These are phyloP conservation scores for Diplocarpon rosae DNA, from an alignment of 2,329 filamentous ascomycete species.

Conservation along the genomic window DNA sequence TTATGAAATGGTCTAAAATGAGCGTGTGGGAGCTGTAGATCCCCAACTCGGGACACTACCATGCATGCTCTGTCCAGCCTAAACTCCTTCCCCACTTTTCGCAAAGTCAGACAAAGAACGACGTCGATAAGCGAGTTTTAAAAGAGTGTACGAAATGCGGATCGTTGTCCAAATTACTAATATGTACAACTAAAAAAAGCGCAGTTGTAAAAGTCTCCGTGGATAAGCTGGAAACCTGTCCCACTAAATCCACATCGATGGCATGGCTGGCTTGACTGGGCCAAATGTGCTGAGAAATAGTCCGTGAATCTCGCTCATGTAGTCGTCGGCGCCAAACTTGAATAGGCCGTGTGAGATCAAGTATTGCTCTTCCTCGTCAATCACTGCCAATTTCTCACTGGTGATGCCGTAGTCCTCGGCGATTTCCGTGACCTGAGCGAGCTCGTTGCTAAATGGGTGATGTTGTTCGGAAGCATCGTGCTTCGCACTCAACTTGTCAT, in stretches of 20 bases:
- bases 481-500: constrained; percentile 23
- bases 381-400: constrained; percentile 42
- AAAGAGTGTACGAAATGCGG: constrained; percentile 21
- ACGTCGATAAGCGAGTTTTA: constrained; percentile 5
- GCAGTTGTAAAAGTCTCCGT: constrained; percentile 1
- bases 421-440: constrained; percentile 85
- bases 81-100: constrained; percentile 13
- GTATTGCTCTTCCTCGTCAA: constrained; percentile 64
- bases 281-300: constrained; percentile 32
- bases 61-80: not conserved
- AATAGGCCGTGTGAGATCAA: constrained; percentile 59
- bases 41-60: constrained; percentile 1
- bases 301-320: constrained; percentile 67
- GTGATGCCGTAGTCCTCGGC: constrained; percentile 71
- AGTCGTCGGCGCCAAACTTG: constrained; percentile 71
- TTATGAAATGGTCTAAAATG: constrained; percentile 2
- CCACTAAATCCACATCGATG: constrained; percentile 24
- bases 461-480: constrained; percentile 33
- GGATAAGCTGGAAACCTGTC: constrained; percentile 15
- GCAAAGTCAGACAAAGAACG: constrained; percentile 9
- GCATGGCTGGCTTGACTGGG: constrained; percentile 17
- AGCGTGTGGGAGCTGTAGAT: constrained; percentile 9
- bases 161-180: constrained; percentile 10
- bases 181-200: constrained; percentile 20
- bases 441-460: constrained; percentile 71